Base-by-base conservation (phyloP, 768 basidiomycete species). In the Suillus subluteus region DNA sequence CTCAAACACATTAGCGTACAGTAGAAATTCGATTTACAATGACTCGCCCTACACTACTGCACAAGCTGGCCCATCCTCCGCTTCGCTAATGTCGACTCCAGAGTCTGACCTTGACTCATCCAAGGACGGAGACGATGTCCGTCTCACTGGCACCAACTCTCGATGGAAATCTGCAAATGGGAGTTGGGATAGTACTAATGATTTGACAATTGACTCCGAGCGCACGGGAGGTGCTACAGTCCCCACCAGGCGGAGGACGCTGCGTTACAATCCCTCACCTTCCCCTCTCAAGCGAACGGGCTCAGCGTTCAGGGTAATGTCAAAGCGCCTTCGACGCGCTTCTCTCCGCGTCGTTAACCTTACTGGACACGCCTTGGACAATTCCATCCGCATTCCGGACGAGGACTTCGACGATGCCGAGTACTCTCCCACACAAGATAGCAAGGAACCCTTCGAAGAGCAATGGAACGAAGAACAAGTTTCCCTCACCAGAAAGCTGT, bases 281-380 rank as follows among this genome's bases (percentile, higher is more conserved):
- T 89, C 89, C 0, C 87, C 91, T 1, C 73, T 91, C 32, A 86
- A 86, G 67, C 87, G 82, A 69, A 87, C 89, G 3, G 85, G 87
- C 3, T 83, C 85, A 0, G 87, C 85, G 12, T 78, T 92, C 58
- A 86, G 84, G 70, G 79, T 82, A 37, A 83, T 91, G 37, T 86
- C 86, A 18, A 81, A 82, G 65, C 86, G 81, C 65, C 68, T 93
- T 7, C 82, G 85, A 15, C 82, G 90, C 26, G 88, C 88, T 59
- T 92, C 91, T 12, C 74, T 90, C 66, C 88, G 94, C 18, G 92
- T 96, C n/a, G 94, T 93, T 54, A 94, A 94, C 73, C 76, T 96
- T 64, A 87, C 86, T 9, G 87, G 86, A 2, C 79, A 81, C 16
- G 88, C 86, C 0, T 70, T 90, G 68, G 89, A 88, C 65, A 84